Conservation (phyloP, 164 flowering plant species). For the Amborella trichopoda region DNA sequence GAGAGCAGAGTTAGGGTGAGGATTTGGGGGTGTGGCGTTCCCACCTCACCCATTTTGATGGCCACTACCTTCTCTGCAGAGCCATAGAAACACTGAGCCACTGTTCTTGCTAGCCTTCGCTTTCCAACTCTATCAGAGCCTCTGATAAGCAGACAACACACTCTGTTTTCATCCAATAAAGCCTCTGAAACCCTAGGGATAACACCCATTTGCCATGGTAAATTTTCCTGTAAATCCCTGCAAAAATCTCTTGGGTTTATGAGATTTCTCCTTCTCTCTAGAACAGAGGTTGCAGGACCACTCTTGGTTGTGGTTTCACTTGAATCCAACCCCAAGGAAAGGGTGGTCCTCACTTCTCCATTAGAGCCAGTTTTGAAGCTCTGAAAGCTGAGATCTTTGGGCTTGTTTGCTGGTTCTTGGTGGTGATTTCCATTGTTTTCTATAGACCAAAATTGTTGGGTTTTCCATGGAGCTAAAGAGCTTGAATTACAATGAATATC, state of each 20-base stretch:
- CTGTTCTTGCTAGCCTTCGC: constrained; percentile 41
- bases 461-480: constrained; percentile 26
- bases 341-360: constrained; percentile 51
- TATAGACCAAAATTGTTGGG: constrained; percentile 38
- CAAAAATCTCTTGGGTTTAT: constrained; percentile 12
- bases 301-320: too few species aligned
- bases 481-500: too few species aligned
- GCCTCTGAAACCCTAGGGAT: constrained; percentile 41
- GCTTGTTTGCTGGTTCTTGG: neutral
- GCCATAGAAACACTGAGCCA: constrained; percentile 45
- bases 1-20: constrained; percentile 22
- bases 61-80: constrained; percentile 35
- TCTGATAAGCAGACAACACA: constrained; percentile 46
- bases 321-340: constrained; percentile 71
- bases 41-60: constrained; percentile 21
- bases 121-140: constrained; percentile 60
- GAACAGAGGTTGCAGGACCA: constrained; percentile 22
- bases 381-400: constrained; percentile 12
- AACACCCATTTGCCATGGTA: constrained; percentile 53
- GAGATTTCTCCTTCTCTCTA: constrained; percentile 4
- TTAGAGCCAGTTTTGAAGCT: constrained; percentile 6
- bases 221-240: constrained; percentile 37
- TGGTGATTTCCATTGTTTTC: constrained; percentile 32
- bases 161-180: constrained; percentile 21
- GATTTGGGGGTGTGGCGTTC: constrained; percentile 11